Evolutionary conservation across 495 filamentous ascomycete genomes (phyloP), one percentile per base, ranked within the genome.

Genomic region (Daldinia caldariorum): DNA sequence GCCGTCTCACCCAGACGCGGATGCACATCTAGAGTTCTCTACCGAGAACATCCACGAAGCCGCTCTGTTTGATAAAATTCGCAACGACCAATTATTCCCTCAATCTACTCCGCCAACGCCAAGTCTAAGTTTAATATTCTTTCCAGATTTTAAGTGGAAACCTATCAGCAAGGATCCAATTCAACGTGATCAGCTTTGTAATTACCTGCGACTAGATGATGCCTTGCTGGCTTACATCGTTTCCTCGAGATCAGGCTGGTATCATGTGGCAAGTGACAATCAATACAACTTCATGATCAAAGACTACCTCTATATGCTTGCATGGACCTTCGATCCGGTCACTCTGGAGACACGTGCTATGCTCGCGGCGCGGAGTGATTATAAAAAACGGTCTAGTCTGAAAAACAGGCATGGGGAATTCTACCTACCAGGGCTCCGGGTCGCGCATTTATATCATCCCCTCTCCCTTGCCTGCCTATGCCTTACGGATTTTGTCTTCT

Each of bases 211-310:
- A 41, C 32, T 63, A 13, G 60, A 63, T 18, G 13, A 32, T 31
- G 60, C 60, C 0, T 13, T 63, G 20, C 6, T 41, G 2, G 60
- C 60, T 3, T 63, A 63, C 8, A 49, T 62, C 0, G 3, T 51
- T 10, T 62, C 59, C 4, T 53, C 59, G 5, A 37, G 59, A 8
- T 39, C 59, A 3, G 59, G 59, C 16, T 62, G 59, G 59, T 53
- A 62, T 35, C 32, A 6, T 8, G 47, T 62, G 5, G 4, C 34
- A 2, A 32, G 45, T 3, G 34, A 53, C 14, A 14, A 29, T 1
- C 45, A n/a, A 20, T 62, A 54, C 14, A 62, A 35, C 20, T 62
- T 62, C 59, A 62, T 62, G 59, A 39, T 53, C 14, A 62, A 62
- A 16, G 59, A 62, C 14, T 54, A 62, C 35, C n/a, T 41, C 6